These are phyloP conservation scores for Aechmea fasciata DNA, from an alignment of 176 grass and related monocot genomes.

Conservation along the genomic window DNA sequence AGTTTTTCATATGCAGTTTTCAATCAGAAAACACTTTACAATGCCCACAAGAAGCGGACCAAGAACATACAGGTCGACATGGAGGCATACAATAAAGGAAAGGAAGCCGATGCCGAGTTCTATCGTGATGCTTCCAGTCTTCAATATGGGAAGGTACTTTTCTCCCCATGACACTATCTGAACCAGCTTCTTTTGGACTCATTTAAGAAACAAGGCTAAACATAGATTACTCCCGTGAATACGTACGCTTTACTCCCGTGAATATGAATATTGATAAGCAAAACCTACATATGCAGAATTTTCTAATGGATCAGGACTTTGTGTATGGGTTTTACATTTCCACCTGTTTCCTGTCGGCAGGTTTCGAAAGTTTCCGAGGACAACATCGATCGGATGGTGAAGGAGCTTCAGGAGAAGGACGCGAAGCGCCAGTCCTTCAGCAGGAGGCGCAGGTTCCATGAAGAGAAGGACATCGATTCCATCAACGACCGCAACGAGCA, in stretches of 20 bases:
- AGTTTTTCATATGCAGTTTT: conserved; percentile 40
- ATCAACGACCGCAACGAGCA: conserved; percentile 96
- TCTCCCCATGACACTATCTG: neutral
- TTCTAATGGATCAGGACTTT: too few species aligned
- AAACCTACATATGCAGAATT: too few species aligned
- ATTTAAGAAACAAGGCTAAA: neutral
- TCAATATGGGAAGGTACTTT: conserved; percentile 71
- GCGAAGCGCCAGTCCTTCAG: conserved; percentile 63
- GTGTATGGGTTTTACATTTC: neutral
- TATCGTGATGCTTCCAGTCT: conserved; percentile 88
- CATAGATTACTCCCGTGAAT: too few species aligned
- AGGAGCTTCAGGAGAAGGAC: conserved; percentile 61
- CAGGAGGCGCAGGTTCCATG: conserved; percentile 86
- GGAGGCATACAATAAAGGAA: conserved; percentile 82
- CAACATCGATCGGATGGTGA: conserved; percentile 81
- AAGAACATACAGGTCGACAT: conserved; percentile 77
- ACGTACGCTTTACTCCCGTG: too few species aligned
- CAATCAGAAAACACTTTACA: conserved; percentile 91
- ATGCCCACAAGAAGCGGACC: conserved; percentile 87
- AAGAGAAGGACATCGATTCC: conserved; percentile 90
- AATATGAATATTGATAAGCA: too few species aligned
- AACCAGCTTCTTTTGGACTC: neutral
- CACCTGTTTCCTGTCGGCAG: conserved; percentile 9
- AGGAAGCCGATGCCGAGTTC: conserved; percentile 84
- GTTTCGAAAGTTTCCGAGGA: conserved; percentile 46